A percentile compares a stretch with the other conserved stretches of the same genome.
Conservation (phyloP, 2,329 filamentous ascomycete species). For the Penicillium sp. region DNA sequence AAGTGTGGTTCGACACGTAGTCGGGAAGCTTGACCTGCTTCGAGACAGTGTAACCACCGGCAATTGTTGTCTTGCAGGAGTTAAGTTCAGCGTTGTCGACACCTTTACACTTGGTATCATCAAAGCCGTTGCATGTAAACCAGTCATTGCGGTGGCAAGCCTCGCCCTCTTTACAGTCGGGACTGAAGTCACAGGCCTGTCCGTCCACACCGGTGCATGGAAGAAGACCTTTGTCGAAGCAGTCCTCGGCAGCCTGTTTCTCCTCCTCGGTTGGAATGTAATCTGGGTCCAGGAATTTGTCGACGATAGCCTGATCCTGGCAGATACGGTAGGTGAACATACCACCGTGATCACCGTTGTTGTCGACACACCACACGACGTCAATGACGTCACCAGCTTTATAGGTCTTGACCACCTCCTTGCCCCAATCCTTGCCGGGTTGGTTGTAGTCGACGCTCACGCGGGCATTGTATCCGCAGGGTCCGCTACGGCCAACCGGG, state of each 20-base stretch:
- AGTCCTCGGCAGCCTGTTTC: conserved; percentile 55
- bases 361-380: conserved; percentile 56
- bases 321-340: conserved; percentile 58
- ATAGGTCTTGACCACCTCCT: conserved; percentile 45
- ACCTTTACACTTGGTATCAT: conserved; percentile 37
- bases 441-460: conserved; percentile 55
- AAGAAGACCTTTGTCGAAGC: conserved; percentile 50
- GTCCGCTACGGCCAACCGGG: conserved; percentile 49
- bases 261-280: conserved; percentile 53
- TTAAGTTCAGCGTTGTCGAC: conserved; percentile 46
- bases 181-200: conserved; percentile 50
- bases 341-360: conserved; percentile 57
- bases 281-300: conserved; percentile 49
- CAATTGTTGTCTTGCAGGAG: conserved; percentile 53
- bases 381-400: conserved; percentile 47
- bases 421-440: conserved; percentile 48
- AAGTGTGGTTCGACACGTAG: conserved; percentile 50
- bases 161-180: conserved; percentile 48
- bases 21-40: conserved; percentile 53
- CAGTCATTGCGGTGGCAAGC: conserved; percentile 53
- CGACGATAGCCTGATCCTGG: conserved; percentile 51
- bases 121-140: conserved; percentile 49
- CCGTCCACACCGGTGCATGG: conserved; percentile 52
- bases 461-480: conserved; percentile 56
- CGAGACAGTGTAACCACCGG: conserved; percentile 54